Evolutionary conservation across 257 asterid species (phyloP).

Genomic region (Solanum piurae): DNA sequence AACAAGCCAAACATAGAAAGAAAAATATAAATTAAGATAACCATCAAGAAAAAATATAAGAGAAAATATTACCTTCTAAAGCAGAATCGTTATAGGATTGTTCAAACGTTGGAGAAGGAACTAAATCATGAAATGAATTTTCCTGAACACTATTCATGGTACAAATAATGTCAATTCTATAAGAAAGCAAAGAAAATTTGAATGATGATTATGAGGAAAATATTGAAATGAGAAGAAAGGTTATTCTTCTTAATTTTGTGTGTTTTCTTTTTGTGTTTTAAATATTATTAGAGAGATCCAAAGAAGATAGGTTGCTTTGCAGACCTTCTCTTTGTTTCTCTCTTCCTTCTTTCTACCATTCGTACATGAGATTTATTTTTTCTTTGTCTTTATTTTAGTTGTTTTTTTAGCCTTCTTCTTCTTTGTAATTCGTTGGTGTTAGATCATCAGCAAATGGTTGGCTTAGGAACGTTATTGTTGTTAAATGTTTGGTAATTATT

Average conservation of each 20-base stretch:
- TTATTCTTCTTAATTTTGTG: constrained; percentile 2
- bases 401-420: background rate
- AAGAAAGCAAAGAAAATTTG: constrained; percentile 1
- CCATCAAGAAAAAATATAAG: background rate
- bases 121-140: constrained; percentile 31
- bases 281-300: constrained; percentile 22
- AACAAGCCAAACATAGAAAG: background rate
- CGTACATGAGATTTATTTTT: background rate
- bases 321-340: constrained; percentile 13
- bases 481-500: constrained; percentile 18
- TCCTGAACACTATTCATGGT: constrained; percentile 32
- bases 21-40: background rate
- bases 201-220: background rate
- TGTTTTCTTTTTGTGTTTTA: background rate
- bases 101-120: constrained; percentile 12
- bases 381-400: background rate
- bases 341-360: background rate
- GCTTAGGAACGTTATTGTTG: constrained; percentile 2
- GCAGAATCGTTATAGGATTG: constrained; percentile 45
- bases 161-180: background rate
- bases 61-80: constrained; percentile 41
- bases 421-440: constrained; percentile 12
- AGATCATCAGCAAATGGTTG: constrained; percentile 18
- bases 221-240: constrained; percentile 5
- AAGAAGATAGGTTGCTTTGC: constrained; percentile 33